These are phyloP conservation scores for Besnoitia besnoiti DNA, from an alignment of 169 alveolate species.

Conservation along the genomic window DNA sequence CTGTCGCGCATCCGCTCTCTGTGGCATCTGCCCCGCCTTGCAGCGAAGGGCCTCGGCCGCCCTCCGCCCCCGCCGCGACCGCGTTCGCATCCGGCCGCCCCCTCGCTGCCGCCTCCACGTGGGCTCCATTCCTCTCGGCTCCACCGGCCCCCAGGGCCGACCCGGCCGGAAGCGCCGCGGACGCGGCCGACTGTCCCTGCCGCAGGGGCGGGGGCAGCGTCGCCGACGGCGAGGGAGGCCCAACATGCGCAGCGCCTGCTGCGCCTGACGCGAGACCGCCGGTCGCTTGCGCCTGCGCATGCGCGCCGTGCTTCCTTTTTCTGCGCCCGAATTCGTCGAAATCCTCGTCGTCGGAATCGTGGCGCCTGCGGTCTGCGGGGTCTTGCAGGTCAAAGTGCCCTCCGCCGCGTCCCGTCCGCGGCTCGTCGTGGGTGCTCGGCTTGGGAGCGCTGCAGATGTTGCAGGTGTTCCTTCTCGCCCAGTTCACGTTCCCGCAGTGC, in stretches of 20 bases:
- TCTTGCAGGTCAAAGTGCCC: slow-evolving; percentile 83
- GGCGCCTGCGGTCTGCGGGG: slow-evolving; percentile 75
- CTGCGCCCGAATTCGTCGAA: slow-evolving; percentile 82
- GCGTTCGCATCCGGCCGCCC: background rate
- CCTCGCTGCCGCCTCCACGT: background rate
- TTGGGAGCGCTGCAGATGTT: slow-evolving; percentile 80
- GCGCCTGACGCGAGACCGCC: background rate
- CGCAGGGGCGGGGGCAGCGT: background rate
- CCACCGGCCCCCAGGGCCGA: background rate
- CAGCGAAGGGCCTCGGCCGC: background rate
- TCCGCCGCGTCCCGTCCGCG: slow-evolving; percentile 83
- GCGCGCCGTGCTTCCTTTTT: slow-evolving; percentile 51
- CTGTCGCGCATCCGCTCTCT: background rate
- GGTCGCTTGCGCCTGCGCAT: too few relatives aligned
- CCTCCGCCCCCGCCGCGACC: background rate
- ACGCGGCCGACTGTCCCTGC: background rate
- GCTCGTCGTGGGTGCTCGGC: slow-evolving; percentile 69
- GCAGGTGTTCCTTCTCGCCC: slow-evolving; percentile 85
- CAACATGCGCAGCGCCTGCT: background rate
- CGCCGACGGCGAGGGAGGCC: background rate
- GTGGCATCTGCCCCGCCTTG: background rate
- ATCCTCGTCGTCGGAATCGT: slow-evolving; percentile 83
- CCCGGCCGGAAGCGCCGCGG: background rate
- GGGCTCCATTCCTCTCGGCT: background rate
- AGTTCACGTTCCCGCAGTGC: slow-evolving; percentile 86